A percentile compares a stretch with the other conserved stretches of the same genome.
Conservation (phyloP, 768 basidiomycete genomes). For the Tulasnella sp. region DNA sequence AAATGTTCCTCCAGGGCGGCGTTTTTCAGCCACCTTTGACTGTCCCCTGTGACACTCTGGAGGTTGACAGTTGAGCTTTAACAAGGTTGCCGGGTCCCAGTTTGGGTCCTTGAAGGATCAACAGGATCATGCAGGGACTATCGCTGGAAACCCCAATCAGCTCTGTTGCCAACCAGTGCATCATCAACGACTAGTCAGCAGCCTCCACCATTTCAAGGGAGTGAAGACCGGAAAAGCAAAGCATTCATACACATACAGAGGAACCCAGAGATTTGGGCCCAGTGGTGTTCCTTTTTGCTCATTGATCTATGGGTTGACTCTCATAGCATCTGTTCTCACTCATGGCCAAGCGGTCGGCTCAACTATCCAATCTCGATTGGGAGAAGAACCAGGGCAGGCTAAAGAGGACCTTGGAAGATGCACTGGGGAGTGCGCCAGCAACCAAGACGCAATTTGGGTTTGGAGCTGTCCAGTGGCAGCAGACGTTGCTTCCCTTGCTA, state of each 20-base stretch:
- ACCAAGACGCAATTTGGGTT: not conserved
- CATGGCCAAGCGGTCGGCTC: constrained; percentile 4
- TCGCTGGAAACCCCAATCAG: constrained; percentile 1
- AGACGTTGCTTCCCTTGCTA: not conserved
- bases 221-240: not conserved
- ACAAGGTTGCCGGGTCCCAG: constrained; percentile 9
- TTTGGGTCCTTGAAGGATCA: not conserved
- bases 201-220: not conserved
- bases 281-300: no score
- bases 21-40: not conserved
- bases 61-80: not conserved
- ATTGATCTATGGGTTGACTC: no score
- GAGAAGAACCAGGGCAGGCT: not conserved
- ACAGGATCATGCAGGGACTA: not conserved
- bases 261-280: no score
- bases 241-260: not conserved
- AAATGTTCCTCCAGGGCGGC: not conserved
- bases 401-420: not conserved
- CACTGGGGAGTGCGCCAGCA: not conserved
- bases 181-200: not conserved
- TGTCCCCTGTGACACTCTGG: not conserved
- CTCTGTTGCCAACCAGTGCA: not conserved
- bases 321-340: constrained; percentile 1
- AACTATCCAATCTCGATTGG: not conserved
- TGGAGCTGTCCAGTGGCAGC: not conserved